phyloP scores from a whole-genome alignment of 306 rosid genomes.

The Citrullus mucosospermus region DNA sequence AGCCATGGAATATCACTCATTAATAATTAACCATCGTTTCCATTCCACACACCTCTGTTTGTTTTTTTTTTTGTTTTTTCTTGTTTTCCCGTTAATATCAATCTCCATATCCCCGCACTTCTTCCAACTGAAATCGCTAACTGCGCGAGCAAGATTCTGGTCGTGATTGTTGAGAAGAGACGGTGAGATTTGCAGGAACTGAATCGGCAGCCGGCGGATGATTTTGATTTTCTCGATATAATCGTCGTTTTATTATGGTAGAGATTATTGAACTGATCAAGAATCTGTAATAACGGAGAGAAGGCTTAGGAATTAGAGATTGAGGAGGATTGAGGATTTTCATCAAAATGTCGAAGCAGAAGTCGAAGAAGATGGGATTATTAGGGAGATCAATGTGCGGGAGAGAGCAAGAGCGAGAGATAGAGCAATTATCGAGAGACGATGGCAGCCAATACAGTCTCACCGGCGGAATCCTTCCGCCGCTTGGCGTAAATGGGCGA shows the following conservation, averaged over 20 bases:
- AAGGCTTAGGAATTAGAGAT: not conserved
- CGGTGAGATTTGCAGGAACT: not conserved
- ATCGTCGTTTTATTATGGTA: too few species aligned
- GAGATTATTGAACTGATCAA: too few species aligned
- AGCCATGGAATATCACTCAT: not conserved
- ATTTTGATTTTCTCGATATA: too few species aligned
- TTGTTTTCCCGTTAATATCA: too few species aligned
- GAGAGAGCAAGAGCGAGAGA: not conserved
- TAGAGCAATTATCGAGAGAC: conserved; percentile 13
- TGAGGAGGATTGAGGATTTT: not conserved
- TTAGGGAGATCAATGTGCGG: conserved; percentile 7
- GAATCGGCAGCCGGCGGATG: not conserved
- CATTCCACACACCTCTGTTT: too few species aligned
- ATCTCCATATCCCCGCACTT: too few species aligned
- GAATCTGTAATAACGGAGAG: not conserved
- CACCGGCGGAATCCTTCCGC: conserved; percentile 37
- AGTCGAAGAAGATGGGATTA: not conserved
- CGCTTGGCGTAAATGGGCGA: conserved; percentile 31
- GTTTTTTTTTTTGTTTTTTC: too few species aligned
- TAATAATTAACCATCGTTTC: too few species aligned
- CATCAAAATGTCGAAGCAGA: not conserved
- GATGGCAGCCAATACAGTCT: conserved; percentile 57
- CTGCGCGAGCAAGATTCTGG: not conserved
- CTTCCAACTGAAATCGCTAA: not conserved
- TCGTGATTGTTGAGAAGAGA: not conserved